These are phyloP conservation scores for Metschnikowia henanensis DNA, from an alignment of 805 yeast genomes.

Conservation along the genomic window DNA sequence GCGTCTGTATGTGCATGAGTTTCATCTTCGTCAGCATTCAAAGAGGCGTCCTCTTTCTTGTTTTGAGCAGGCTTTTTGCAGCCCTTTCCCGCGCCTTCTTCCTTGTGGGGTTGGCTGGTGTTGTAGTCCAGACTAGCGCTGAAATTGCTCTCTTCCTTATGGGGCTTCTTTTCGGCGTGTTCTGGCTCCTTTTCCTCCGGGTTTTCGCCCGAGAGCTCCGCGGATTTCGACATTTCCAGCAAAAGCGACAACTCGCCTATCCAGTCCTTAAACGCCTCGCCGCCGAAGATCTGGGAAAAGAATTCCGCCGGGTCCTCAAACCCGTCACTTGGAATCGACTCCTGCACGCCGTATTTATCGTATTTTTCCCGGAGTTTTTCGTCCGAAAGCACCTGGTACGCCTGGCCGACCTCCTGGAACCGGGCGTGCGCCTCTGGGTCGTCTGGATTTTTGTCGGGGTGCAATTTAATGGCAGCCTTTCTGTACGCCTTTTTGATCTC, in stretches of 20 bases:
- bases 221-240: conserved; percentile 42
- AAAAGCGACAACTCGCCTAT: conserved; percentile 47
- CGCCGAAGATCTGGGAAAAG: conserved; percentile 77
- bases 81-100: too few species aligned
- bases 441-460: conserved; percentile 52
- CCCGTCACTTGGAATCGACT: conserved; percentile 67
- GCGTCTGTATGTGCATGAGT: neutral
- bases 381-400: conserved; percentile 76
- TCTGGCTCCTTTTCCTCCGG: conserved; percentile 22
- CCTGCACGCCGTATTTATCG: conserved; percentile 75
- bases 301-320: conserved; percentile 68
- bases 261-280: conserved; percentile 78
- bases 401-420: conserved; percentile 57
- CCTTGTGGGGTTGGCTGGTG: too few species aligned
- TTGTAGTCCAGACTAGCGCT: neutral
- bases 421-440: conserved; percentile 45
- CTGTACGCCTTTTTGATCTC: conserved; percentile 54
- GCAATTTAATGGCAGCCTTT: conserved; percentile 82
- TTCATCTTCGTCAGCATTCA: too few species aligned
- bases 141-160: neutral
- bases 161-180: neutral
- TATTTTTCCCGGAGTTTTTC: conserved; percentile 62
- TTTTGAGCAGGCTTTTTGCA: too few species aligned
- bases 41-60: too few species aligned
- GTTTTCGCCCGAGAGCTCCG: conserved; percentile 39